Evolutionary conservation across 2,329 filamentous ascomycete species (phyloP).

Genomic region (Hypoxylon sp.): DNA sequence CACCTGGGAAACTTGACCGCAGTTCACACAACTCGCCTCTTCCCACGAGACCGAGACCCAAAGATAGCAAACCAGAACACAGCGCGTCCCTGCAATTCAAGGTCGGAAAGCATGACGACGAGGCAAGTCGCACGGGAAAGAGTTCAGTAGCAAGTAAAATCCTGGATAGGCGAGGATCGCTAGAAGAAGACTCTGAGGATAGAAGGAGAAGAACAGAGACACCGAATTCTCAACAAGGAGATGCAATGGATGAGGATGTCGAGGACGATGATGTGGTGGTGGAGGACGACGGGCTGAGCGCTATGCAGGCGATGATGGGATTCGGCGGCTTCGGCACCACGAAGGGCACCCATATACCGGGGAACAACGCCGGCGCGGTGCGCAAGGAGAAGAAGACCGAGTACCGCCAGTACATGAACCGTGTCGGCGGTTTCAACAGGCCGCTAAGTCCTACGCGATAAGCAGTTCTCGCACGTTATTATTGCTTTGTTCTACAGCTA

Average conservation of each 20-base stretch:
- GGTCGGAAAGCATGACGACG: slow-evolving; percentile 56
- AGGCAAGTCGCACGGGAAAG: slow-evolving; percentile 44
- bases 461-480: neutral
- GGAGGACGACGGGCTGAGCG: slow-evolving; percentile 76
- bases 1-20: slow-evolving; percentile 40
- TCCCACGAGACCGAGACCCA: slow-evolving; percentile 50
- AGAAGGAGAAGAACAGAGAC: slow-evolving; percentile 39
- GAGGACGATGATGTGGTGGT: slow-evolving; percentile 65
- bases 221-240: slow-evolving; percentile 36
- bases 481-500: neutral
- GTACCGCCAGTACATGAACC: slow-evolving; percentile 98
- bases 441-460: slow-evolving; percentile 73
- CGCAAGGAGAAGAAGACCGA: slow-evolving; percentile 94
- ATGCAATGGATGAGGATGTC: slow-evolving; percentile 54
- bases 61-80: slow-evolving; percentile 32
- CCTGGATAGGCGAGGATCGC: slow-evolving; percentile 42
- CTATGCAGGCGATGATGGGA: slow-evolving; percentile 90
- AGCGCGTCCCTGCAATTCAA: slow-evolving; percentile 56
- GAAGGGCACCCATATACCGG: slow-evolving; percentile 88
- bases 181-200: slow-evolving; percentile 48
- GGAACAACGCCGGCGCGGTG: slow-evolving; percentile 87
- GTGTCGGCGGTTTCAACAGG: slow-evolving; percentile 84
- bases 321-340: slow-evolving; percentile 89
- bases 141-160: slow-evolving; percentile 12
- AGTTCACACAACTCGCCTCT: slow-evolving; percentile 51